Conservation (phyloP, 2,329 filamentous ascomycete species). For the Trichoderma sp. region DNA sequence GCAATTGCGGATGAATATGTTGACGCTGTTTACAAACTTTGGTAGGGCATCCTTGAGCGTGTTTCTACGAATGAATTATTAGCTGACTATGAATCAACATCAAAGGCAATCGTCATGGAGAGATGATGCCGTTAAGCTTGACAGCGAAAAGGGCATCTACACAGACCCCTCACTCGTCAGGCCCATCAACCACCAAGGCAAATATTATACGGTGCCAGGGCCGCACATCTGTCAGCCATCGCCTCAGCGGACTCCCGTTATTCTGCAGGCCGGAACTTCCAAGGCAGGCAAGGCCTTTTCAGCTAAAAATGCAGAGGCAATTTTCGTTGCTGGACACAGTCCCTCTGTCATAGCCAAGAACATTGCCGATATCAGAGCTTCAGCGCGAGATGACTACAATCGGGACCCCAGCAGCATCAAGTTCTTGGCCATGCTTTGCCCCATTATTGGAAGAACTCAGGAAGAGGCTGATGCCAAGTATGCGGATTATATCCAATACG, state of each 20-base stretch:
- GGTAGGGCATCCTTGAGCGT: constrained; percentile 39
- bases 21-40: constrained; percentile 58
- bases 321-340: constrained; percentile 59
- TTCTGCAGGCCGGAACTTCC: constrained; percentile 63
- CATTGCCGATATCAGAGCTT: constrained; percentile 53
- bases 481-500: constrained; percentile 52
- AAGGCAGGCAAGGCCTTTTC: constrained; percentile 59
- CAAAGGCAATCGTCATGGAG: constrained; percentile 51
- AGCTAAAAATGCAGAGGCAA: constrained; percentile 61
- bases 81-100: background rate
- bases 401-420: constrained; percentile 57
- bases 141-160: constrained; percentile 51
- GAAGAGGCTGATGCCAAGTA: constrained; percentile 53
- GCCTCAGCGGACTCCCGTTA: constrained; percentile 61
- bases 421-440: constrained; percentile 56
- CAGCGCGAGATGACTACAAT: constrained; percentile 46
- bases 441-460: constrained; percentile 57
- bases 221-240: constrained; percentile 60
- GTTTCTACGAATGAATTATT: background rate
- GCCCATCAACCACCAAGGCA: constrained; percentile 59
- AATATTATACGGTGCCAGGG: constrained; percentile 56
- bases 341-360: constrained; percentile 53
- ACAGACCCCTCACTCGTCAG: constrained; percentile 47
- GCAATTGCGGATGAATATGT: constrained; percentile 58
- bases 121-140: constrained; percentile 56